Evolutionary conservation across 768 basidiomycete species (phyloP), one percentile per base, ranked within the genome.

Genomic region (Termitomyces sp.): DNA sequence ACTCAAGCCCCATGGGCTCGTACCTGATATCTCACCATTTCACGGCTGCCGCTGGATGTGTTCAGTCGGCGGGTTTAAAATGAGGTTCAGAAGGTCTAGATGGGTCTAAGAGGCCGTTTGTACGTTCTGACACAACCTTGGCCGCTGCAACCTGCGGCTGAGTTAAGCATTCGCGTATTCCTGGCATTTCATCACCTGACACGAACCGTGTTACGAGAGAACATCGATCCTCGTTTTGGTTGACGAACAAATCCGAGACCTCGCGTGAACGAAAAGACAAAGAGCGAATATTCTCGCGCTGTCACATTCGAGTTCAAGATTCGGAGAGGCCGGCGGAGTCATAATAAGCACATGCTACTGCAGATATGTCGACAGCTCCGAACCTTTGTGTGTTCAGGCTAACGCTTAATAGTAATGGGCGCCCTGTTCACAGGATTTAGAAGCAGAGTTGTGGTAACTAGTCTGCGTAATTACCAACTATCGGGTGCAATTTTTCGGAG

Each of bases 211-310:
- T 26, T 27, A 33, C 56, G 49, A 62, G 65, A 54, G 53, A 59
- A 55, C 12, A 13, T n/a, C 14, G 14, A 48, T 44, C n/a, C 58
- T 27, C 45, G 26, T 42, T 61, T 50, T 20, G 54, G 56, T 50
- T 39, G 36, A 37, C 50, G 55, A 30, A 37, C 33, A 48, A 42
- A 4, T 48, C 63, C 64, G 62, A 58, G 24, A 43, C 51, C 45
- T 61, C 64, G 59, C 64, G 59, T 51, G 64, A 65, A 63, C 27
- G 49, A 49, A 47, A 26, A 33, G 22, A 52, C 36, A 45, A 37
- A 34, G 32, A 40, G 53, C 24, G 26, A 13, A 57, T 51, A 13
- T 57, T 65, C 62, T 36, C 62, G 62, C 64, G 64, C 64, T 65
- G 64, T 65, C 64, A 59, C 5, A 22, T 22, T 20, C 10, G n/a